These are phyloP conservation scores for Coleophoma eucalyptorum DNA, from an alignment of 2,329 filamentous ascomycete species.

Conservation along the genomic window DNA sequence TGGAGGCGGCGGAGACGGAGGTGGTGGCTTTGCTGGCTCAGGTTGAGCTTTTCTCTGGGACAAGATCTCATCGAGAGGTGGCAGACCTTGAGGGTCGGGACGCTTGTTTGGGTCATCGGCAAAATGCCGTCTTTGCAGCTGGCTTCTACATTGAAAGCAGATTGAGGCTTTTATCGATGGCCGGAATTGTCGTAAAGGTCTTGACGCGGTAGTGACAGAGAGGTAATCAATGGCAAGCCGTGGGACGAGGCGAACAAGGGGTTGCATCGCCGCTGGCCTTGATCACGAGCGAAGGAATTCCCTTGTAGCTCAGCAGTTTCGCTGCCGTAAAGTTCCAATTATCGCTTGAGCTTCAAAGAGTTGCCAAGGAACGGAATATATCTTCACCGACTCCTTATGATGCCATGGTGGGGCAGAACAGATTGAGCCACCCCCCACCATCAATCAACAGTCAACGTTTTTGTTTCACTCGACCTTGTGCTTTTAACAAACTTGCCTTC, in stretches of 20 bases:
- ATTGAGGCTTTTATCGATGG: conserved; percentile 26
- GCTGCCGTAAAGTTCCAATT: not conserved
- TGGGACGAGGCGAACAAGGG: conserved; percentile 22
- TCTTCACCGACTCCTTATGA: not conserved
- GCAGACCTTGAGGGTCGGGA: conserved; percentile 6
- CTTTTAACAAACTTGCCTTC: too few relatives aligned
- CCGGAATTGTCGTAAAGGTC: conserved; percentile 14
- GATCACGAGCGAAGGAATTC: conserved; percentile 4
- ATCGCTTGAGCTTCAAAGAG: not conserved
- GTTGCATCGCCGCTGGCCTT: conserved; percentile 23
- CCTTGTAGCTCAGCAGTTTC: not conserved
- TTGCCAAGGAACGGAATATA: not conserved
- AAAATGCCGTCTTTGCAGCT: conserved; percentile 30
- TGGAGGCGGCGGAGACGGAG: conserved; percentile 1
- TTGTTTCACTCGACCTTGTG: too few relatives aligned
- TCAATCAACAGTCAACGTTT: too few relatives aligned
- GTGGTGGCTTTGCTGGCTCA: conserved; percentile 1
- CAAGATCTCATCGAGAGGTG: conserved; percentile 1
- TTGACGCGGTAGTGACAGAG: conserved; percentile 12
- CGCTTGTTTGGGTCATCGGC: conserved; percentile 21
- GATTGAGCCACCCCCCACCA: too few relatives aligned
- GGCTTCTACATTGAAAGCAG: conserved; percentile 36
- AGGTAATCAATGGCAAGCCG: conserved; percentile 24
- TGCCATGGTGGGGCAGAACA: not conserved
- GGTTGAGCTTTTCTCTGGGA: conserved; percentile 3